Base-by-base conservation (phyloP, 2,329 filamentous ascomycete genomes). In the Aureobasidium sp. region DNA sequence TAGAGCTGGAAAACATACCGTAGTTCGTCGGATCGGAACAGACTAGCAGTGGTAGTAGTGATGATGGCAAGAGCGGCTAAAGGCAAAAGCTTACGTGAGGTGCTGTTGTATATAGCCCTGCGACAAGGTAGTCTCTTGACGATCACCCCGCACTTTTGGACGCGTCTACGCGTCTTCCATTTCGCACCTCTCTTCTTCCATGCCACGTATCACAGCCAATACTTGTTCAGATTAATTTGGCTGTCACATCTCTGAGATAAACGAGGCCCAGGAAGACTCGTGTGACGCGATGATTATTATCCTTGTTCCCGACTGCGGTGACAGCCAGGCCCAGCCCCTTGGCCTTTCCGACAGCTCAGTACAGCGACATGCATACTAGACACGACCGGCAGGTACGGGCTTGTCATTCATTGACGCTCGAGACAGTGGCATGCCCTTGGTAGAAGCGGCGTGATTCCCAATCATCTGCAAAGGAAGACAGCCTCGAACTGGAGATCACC, bases 81-180 rank as follows among this genome's bases (percentile, higher is more conserved):
- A 53, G 15, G 50, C 18, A 53, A 23, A 53, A 33, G 48, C 20
- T 53, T 53, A 23, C 18, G 31, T 23, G n/a, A n/a, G 31, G 18
- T n/a, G n/a, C n/a, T n/a, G 13, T 36, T 36, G 48, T 33, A 53
- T 53, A 53, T 53, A 53, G 2, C 50, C 50, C 20, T 16, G 20
- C 11, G 23, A 16, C 11, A 9, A 53, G 50, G 29, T 53, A 53
- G 50, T 36, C 50, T 53, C 3, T 53, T 53, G 50, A 36, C 29
- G 50, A 53, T 53, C 50, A 36, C 50, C 50, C 50, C 50, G 29
- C 50, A 53, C 31, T 33, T n/a, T 20, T 13, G 11, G 23, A 36
- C 50, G 11, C 50, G 50, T 53, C 50, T 23, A 5, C 50, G 50
- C 50, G 11, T 53, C 29, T 53, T 53, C 50, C 50, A 53, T 53